phyloP scores from a whole-genome alignment of 2,329 filamentous ascomycete species.

The Clathrospora elynae region DNA sequence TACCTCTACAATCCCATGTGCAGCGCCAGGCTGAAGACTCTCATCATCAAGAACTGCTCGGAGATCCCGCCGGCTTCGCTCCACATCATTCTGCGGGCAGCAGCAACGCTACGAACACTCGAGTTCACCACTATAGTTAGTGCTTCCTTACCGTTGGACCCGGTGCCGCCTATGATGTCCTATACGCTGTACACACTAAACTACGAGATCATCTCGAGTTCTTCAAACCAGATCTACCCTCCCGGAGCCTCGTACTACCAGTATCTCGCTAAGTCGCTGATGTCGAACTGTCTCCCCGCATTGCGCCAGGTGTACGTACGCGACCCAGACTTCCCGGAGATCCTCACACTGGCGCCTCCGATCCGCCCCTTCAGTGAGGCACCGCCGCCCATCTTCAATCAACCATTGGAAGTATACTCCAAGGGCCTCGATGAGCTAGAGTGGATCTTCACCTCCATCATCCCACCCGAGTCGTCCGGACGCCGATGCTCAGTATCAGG shows the following conservation, averaged over 20 bases:
- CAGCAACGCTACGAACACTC: slow-evolving; percentile 63
- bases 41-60: slow-evolving; percentile 71
- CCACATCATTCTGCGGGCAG: slow-evolving; percentile 64
- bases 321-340: slow-evolving; percentile 80
- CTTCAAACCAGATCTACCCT: slow-evolving; percentile 61
- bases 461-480: slow-evolving; percentile 55
- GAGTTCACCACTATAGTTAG: slow-evolving; percentile 62
- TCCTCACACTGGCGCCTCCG: slow-evolving; percentile 74
- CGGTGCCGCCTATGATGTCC: slow-evolving; percentile 69
- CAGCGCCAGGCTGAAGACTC: slow-evolving; percentile 64
- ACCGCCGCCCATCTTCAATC: slow-evolving; percentile 53
- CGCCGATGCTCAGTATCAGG: slow-evolving; percentile 48
- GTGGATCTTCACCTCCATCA: slow-evolving; percentile 69
- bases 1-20: slow-evolving; percentile 67
- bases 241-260: slow-evolving; percentile 72
- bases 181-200: slow-evolving; percentile 72
- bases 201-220: slow-evolving; percentile 75
- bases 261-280: slow-evolving; percentile 82
- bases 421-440: slow-evolving; percentile 71
- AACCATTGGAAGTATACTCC: slow-evolving; percentile 66
- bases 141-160: slow-evolving; percentile 61
- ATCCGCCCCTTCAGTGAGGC: slow-evolving; percentile 57
- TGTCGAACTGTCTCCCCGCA: slow-evolving; percentile 73
- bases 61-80: slow-evolving; percentile 68
- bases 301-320: slow-evolving; percentile 82